Conservation (phyloP, 2,329 filamentous ascomycete species). For the Penicillium sp. region DNA sequence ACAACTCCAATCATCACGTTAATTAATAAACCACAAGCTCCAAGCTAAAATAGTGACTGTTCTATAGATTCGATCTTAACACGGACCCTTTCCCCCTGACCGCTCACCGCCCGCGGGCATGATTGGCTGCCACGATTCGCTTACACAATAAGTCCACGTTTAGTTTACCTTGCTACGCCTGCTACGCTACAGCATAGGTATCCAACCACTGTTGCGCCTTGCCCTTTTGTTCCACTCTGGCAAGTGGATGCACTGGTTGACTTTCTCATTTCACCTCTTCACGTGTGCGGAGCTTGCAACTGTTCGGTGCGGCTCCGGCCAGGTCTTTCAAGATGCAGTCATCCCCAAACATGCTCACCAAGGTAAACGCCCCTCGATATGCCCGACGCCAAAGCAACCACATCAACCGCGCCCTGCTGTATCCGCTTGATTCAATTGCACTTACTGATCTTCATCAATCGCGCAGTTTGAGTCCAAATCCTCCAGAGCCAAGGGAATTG, state of each 20-base stretch:
- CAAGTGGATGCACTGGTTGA: conserved; percentile 36
- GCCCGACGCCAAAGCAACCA: background rate
- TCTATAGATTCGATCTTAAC: background rate
- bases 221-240: conserved; percentile 22
- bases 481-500: conserved; percentile 67
- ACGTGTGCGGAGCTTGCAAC: conserved; percentile 42
- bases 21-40: background rate
- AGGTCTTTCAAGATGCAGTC: conserved; percentile 46
- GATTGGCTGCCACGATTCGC: conserved; percentile 36
- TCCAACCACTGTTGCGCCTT: conserved; percentile 23
- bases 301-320: conserved; percentile 46
- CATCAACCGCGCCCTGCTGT: conserved; percentile 1
- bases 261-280: conserved; percentile 27
- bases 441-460: conserved; percentile 20
- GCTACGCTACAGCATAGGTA: conserved; percentile 25
- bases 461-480: conserved; percentile 67
- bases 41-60: background rate
- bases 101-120: conserved; percentile 31
- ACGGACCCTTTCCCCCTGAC: conserved; percentile 17
- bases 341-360: conserved; percentile 52
- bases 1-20: background rate
- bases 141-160: conserved; percentile 44
- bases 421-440: conserved; percentile 11
- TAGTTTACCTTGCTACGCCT: conserved; percentile 32
- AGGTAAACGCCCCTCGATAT: conserved; percentile 36